phyloP scores from a whole-genome alignment of 2,329 filamentous ascomycete species.

The Lachnellula hyalina region DNA sequence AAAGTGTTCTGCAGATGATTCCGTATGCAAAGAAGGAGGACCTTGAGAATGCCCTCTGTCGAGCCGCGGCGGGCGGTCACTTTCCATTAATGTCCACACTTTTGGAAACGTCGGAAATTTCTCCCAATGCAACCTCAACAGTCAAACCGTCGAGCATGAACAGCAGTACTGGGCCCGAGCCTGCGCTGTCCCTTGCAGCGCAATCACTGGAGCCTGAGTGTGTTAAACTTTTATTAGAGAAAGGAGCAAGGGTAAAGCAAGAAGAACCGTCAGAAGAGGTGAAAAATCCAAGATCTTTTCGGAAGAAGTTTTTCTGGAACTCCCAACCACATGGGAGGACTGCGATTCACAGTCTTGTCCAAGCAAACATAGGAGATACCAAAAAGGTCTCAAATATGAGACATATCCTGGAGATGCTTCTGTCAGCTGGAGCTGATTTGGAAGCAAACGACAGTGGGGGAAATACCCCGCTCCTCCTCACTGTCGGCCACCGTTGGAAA shows the following conservation, averaged over 20 bases:
- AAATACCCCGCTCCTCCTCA: conserved; percentile 16
- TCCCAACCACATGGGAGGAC: not conserved
- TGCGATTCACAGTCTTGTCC: not conserved
- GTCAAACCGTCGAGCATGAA: not conserved
- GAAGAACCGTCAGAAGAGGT: not conserved
- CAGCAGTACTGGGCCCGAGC: conserved; percentile 4
- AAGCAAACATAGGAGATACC: not conserved
- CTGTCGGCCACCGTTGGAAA: not conserved
- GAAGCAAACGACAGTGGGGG: conserved; percentile 13
- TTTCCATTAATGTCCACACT: conserved; percentile 11
- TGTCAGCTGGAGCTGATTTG: conserved; percentile 25
- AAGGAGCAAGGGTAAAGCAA: not conserved
- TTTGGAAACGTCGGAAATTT: conserved; percentile 3
- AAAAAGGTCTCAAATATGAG: not conserved
- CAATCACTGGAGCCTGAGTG: not conserved
- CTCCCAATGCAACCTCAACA: conserved; percentile 8
- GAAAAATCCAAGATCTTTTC: too few species aligned
- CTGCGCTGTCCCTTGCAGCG: conserved; percentile 14
- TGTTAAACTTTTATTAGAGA: not conserved
- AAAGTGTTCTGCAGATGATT: conserved; percentile 12
- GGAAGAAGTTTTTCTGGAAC: not conserved
- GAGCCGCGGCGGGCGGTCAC: conserved; percentile 13
- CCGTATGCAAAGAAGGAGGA: conserved; percentile 10
- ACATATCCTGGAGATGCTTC: conserved; percentile 12
- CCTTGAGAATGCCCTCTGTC: conserved; percentile 14